Conservation (phyloP, 805 yeast genomes). For the Suhomyces sp. region DNA sequence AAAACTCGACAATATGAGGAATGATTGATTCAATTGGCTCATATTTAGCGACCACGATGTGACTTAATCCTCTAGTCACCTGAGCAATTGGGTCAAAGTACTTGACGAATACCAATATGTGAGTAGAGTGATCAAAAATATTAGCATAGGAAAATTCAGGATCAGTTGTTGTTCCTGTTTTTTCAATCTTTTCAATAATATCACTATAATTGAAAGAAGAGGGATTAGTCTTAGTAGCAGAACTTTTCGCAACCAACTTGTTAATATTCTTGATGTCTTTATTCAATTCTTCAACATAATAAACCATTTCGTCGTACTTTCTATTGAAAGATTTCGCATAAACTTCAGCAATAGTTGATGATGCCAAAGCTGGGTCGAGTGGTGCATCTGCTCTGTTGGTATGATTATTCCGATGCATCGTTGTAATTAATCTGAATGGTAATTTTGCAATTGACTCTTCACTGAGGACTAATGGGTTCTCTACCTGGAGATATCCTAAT, state of each 20-base stretch:
- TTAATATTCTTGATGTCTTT: constrained; percentile 39
- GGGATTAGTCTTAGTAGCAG: too few species aligned
- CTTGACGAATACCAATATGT: constrained; percentile 52
- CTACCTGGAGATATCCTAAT: constrained; percentile 35
- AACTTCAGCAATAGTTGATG: constrained; percentile 51
- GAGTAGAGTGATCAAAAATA: constrained; percentile 18
- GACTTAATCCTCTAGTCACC: constrained; percentile 64
- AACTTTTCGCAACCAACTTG: constrained; percentile 10
- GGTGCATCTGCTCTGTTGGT: constrained; percentile 61
- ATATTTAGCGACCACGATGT: constrained; percentile 50
- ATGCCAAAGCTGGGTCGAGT: constrained; percentile 27
- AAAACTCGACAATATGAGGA: constrained; percentile 39
- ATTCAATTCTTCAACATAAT: constrained; percentile 64
- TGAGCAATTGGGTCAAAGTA: constrained; percentile 59
- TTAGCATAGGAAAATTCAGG: constrained; percentile 12
- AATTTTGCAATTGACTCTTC: constrained; percentile 7
- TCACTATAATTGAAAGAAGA: constrained; percentile 24
- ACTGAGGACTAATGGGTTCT: constrained; percentile 8
- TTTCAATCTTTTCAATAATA: constrained; percentile 17
- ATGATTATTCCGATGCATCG: constrained; percentile 66
- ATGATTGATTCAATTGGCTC: constrained; percentile 43
- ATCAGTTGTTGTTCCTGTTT: constrained; percentile 11
- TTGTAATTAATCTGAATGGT: constrained; percentile 59
- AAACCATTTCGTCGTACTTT: constrained; percentile 49
- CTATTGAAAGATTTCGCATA: constrained; percentile 46